Evolutionary conservation across 768 basidiomycete species (phyloP).

Genomic region (Heimioporus sp.): DNA sequence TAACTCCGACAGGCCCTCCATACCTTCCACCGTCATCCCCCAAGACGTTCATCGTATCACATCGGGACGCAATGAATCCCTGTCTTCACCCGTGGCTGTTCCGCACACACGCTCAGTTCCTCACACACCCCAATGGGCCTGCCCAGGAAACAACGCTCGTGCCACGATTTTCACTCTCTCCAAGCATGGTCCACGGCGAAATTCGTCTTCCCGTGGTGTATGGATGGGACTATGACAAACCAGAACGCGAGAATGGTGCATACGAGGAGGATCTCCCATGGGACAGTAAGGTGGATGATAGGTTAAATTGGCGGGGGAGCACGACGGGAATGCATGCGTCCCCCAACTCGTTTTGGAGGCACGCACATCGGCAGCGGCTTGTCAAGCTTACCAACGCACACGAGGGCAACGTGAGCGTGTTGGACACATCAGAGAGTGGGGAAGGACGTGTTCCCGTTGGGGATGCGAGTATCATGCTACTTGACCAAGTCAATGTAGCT

Average conservation of each 20-base stretch:
- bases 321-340: conserved; percentile 62
- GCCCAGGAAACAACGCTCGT: conserved; percentile 40
- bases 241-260: conserved; percentile 21
- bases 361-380: conserved; percentile 49
- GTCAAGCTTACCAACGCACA: conserved; percentile 43
- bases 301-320: conserved; percentile 70
- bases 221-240: conserved; percentile 44
- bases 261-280: conserved; percentile 55
- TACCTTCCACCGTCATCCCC: not conserved
- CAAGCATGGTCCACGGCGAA: conserved; percentile 52
- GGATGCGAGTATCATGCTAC: too few species aligned
- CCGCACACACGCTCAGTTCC: conserved; percentile 49
- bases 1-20: not conserved
- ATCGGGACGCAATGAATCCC: conserved; percentile 35
- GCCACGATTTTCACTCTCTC: conserved; percentile 54
- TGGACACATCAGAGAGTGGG: conserved; percentile 29
- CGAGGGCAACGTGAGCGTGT: conserved; percentile 37
- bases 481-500: conserved; percentile 50
- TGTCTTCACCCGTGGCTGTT: conserved; percentile 36
- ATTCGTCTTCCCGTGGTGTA: conserved; percentile 50
- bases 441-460: too few species aligned
- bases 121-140: conserved; percentile 48
- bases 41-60: conserved; percentile 37
- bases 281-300: conserved; percentile 60
- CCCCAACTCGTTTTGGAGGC: conserved; percentile 42